Evolutionary conservation across 495 filamentous ascomycete genomes (phyloP).

Genomic region (Lepraria neglecta): DNA sequence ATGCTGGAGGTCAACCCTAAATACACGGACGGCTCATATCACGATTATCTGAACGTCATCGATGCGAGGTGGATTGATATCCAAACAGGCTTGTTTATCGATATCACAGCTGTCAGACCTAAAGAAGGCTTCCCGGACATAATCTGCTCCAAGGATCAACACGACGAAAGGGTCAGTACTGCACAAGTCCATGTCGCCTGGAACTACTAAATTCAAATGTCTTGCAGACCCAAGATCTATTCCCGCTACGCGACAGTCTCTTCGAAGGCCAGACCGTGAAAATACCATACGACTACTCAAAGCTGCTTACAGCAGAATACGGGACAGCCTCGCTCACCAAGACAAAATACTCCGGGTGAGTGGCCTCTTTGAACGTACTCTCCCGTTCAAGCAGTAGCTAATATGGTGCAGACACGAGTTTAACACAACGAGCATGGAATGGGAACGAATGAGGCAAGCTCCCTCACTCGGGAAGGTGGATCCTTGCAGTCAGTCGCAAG

Average conservation of each 20-base stretch:
- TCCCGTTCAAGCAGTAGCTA: neutral
- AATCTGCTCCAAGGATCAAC: slow-evolving; percentile 54
- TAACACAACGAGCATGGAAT: slow-evolving; percentile 19
- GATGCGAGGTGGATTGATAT: slow-evolving; percentile 59
- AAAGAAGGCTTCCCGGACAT: slow-evolving; percentile 37
- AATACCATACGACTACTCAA: slow-evolving; percentile 69
- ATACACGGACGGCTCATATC: slow-evolving; percentile 42
- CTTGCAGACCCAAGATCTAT: slow-evolving; percentile 58
- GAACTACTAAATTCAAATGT: neutral
- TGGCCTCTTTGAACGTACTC: neutral
- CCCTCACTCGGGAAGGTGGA: neutral
- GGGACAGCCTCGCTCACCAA: slow-evolving; percentile 55
- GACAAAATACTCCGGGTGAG: slow-evolving; percentile 56
- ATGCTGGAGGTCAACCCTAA: slow-evolving; percentile 56
- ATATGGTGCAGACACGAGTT: slow-evolving; percentile 12
- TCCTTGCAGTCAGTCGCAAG: slow-evolving; percentile 6
- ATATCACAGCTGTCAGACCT: slow-evolving; percentile 53
- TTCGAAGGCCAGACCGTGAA: slow-evolving; percentile 73
- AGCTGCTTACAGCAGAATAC: slow-evolving; percentile 71
- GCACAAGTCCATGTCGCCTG: neutral
- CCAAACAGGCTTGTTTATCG: slow-evolving; percentile 55
- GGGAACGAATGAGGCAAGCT: slow-evolving; percentile 15
- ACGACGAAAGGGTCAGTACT: slow-evolving; percentile 43
- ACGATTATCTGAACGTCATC: slow-evolving; percentile 50
- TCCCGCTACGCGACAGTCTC: slow-evolving; percentile 65